These are phyloP conservation scores for Lachnellula suecica DNA, from an alignment of 2,329 filamentous ascomycete genomes.

Conservation along the genomic window DNA sequence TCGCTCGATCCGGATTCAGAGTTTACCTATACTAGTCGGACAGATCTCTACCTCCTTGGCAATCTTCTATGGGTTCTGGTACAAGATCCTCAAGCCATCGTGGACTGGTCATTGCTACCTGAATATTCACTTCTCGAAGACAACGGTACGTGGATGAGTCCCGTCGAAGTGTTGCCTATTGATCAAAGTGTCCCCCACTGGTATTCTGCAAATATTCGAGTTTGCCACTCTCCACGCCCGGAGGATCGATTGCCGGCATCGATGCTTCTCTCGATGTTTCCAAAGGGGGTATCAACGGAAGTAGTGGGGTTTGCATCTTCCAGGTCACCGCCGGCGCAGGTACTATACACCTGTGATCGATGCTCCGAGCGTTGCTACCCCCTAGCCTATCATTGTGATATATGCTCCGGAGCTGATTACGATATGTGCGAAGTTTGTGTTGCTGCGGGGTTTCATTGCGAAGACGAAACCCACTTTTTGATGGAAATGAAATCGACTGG, in stretches of 20 bases:
- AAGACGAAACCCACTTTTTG: not conserved
- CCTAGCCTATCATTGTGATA: not conserved
- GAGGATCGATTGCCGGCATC: not conserved
- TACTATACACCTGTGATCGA: not conserved
- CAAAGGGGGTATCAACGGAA: not conserved
- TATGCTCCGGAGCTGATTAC: not conserved
- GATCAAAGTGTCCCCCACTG: not conserved
- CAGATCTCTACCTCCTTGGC: not conserved
- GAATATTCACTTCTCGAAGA: too few species aligned
- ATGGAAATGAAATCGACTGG: not conserved
- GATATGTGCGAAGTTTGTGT: not conserved
- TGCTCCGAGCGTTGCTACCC: not conserved
- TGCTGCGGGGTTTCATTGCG: not conserved
- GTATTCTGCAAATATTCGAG: not conserved
- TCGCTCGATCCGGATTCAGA: not conserved
- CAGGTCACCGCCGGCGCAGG: not conserved
- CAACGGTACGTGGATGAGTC: not conserved
- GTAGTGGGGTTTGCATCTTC: not conserved
- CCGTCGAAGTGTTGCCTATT: not conserved
- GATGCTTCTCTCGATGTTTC: not conserved
- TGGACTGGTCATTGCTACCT: not conserved
- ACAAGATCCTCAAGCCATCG: not conserved
- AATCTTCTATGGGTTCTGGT: not conserved
- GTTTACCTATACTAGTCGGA: not conserved
- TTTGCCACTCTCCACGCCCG: not conserved